A percentile compares a stretch with the other conserved stretches of the same genome.
Evolutionary conservation across 2,329 filamentous ascomycete species (phyloP).

Genomic region (Sclerotinia trifoliorum): DNA sequence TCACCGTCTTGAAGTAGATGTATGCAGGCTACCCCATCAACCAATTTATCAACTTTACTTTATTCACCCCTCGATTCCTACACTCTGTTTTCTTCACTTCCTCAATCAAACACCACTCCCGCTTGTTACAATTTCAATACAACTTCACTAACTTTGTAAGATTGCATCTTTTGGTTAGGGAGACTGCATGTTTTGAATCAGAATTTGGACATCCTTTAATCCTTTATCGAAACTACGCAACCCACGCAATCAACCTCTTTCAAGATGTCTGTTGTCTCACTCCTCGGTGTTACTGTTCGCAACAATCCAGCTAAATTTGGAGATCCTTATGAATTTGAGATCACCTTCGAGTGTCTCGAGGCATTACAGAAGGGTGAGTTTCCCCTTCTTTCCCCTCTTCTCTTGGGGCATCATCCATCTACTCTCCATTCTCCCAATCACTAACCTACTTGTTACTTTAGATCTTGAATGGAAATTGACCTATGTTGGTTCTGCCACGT

Average conservation of each 20-base stretch:
- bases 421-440: background rate
- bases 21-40: constrained; percentile 10
- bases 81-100: background rate
- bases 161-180: constrained; percentile 14
- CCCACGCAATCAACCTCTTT: background rate
- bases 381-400: background rate
- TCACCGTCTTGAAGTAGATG: constrained; percentile 8
- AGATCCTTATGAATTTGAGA: constrained; percentile 94
- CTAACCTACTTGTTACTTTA: constrained; percentile 43
- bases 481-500: constrained; percentile 97
- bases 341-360: constrained; percentile 97
- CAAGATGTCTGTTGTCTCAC: constrained; percentile 91
- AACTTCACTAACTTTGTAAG: background rate
- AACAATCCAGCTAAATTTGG: constrained; percentile 97
- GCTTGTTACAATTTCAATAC: background rate
- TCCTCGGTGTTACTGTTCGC: constrained; percentile 90
- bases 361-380: constrained; percentile 80
- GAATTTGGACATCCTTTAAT: background rate
- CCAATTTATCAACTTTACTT: constrained; percentile 14
- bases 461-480: constrained; percentile 99
- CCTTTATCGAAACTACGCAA: background rate
- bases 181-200: background rate
- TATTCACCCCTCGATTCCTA: background rate
- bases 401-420: background rate
- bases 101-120: background rate